Evolutionary conservation across 148 eudicot genomes (phyloP), one percentile per base, ranked within the genome.

Genomic region (Silene uniflora): DNA sequence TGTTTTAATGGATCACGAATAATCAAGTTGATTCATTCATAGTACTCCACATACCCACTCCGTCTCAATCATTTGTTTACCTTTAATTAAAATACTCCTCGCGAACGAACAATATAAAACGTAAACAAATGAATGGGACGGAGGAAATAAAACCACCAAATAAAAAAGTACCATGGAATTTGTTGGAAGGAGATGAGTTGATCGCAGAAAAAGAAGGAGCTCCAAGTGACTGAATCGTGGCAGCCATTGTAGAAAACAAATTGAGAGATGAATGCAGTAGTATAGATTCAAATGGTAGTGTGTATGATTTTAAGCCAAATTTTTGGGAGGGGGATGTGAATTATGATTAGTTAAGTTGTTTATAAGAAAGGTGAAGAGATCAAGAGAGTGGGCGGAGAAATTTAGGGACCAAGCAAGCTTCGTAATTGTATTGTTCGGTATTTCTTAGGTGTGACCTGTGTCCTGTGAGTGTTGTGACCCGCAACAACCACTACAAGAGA

Each of bases 121-220:
- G 29, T 27, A 27, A 27, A 27, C 35, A 32, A 32, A 32, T 32
- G 35, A 32, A 32, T 56, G 10, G 6, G 4, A 24, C 35, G 35
- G 35, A n/a, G 35, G 14, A 8, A 14, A 74, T 3, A 80, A 2
- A 32, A 32, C 5, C 35, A 2, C 5, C 5, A 32, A 47, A 73
- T 17, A 55, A 81, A 2, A 42, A 3, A 68, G 58, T 24, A 77
- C 80, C 76, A 62, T 54, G 71, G 21, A 74, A 73, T 72, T 77
- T 83, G 62, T 81, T 85, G 65, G 84, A 83, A 81, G 84, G 81
- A 27, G 75, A 58, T 0, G 73, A 64, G 25, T 66, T 76, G n/a
- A 85, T 32, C 0, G 86, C 52, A 10, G 89, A 83, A 49, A 86
- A 82, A 61, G 89, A 78, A 21, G 91, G 64, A 9, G 91, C 88